Base-by-base conservation (phyloP, 371 early-diverging fungal species). In the Haplosporangium sp. region DNA sequence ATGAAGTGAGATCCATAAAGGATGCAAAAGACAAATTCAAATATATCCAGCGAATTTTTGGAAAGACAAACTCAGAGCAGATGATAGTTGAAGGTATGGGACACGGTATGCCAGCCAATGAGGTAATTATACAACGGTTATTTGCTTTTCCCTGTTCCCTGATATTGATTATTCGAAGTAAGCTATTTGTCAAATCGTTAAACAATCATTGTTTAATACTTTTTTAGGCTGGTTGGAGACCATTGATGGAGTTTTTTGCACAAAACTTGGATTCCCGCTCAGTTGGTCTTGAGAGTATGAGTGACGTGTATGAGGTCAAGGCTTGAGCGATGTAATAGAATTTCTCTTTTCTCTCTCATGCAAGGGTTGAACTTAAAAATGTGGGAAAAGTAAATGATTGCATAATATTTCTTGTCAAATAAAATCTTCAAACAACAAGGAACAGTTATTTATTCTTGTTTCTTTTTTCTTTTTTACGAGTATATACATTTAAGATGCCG, bases 211-310 rank as follows among this genome's bases (percentile, higher is more conserved):
- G 27, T 45, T 15, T 52, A 44, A 37, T 57, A 37, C 17, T 20
- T 7, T 5, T 50, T 4, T 67, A 73, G 71, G 34, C 67, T 67
- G 77, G 74, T 38, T 89, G 90, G 90, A 74, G 84, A n/a, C 69
- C 85, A 9, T 73, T 90, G 39, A 88, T 88, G 69, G 82, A 86
- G 45, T 90, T 87, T 59, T 88, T 90, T 66, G 85, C 88, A 9
- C 77, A 82, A 37, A 78, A 84, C 58, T 84, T 90, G 84, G 81
- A 86, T 8, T 67, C 84, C 72, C 76, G 89, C 35, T 83, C 85
- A n/a, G 59, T 83, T 9, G 70, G 75, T 44, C 56, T 88, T 38
- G 90, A 87, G 61, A 78, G 70, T 61, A 88, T 88, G 89, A 57
- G 87, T 9, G 88, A 88, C 68, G 84, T 88, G 35, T 88, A 84